Evolutionary conservation across 2,329 filamentous ascomycete genomes (phyloP).

Genomic region (Intubia oerlemansii): DNA sequence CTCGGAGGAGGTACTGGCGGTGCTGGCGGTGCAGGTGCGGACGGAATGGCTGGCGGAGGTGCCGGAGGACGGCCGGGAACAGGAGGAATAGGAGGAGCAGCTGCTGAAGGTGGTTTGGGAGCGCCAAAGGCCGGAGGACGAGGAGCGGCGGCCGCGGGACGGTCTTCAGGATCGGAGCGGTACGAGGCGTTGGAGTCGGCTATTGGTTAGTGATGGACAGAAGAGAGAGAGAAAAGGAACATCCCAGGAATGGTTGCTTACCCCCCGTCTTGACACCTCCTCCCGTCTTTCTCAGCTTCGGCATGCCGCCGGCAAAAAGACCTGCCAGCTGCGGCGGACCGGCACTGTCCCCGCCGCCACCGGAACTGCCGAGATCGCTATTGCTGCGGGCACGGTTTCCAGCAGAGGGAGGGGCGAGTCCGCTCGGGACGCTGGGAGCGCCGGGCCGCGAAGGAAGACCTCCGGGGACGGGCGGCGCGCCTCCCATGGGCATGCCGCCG

Average conservation of each 20-base stretch:
- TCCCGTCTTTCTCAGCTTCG: conserved; percentile 74
- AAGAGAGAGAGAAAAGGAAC: no score
- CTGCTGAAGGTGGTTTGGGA: conserved; percentile 36
- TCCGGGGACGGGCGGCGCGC: conserved; percentile 62
- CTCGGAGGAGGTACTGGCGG: not conserved
- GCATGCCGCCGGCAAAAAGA: conserved; percentile 84
- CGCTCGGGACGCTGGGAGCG: conserved; percentile 19
- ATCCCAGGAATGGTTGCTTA: no score
- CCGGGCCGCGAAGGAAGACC: conserved; percentile 31
- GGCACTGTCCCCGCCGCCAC: conserved; percentile 18
- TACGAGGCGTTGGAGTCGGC: conserved; percentile 53
- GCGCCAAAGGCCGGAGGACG: conserved; percentile 30
- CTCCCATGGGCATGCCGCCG: conserved; percentile 18
- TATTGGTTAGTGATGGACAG: no score
- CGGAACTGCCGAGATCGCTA: conserved; percentile 43
- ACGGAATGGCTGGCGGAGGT: conserved; percentile 18
- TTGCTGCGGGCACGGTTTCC: conserved; percentile 62
- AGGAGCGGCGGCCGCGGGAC: conserved; percentile 26
- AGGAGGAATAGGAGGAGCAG: conserved; percentile 38
- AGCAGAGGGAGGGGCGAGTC: conserved; percentile 53
- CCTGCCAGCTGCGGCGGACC: conserved; percentile 65
- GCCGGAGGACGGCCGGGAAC: conserved; percentile 32
- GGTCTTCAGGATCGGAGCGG: conserved; percentile 54
- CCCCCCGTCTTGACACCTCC: conserved; percentile 59
- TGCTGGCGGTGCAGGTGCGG: not conserved